Evolutionary conservation across 2,329 filamentous ascomycete species (phyloP).

Genomic region (Trichoderma simmonsii): DNA sequence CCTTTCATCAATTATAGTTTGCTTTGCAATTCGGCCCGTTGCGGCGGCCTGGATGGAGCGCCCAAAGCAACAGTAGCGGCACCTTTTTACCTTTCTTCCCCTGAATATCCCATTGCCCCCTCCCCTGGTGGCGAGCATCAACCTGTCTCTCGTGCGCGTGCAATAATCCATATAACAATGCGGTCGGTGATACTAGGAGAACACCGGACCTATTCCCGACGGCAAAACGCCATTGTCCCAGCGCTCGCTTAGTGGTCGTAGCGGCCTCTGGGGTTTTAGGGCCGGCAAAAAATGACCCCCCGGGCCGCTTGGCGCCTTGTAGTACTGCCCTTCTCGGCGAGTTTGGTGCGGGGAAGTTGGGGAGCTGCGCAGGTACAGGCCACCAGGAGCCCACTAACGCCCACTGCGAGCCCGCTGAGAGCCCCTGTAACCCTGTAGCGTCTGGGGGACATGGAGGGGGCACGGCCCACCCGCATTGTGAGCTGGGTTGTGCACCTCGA

Average conservation of each 20-base stretch:
- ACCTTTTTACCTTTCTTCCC: not conserved
- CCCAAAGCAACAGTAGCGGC: not conserved
- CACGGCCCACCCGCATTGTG: not conserved
- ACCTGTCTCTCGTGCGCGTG: not conserved
- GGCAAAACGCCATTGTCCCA: not conserved
- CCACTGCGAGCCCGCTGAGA: not conserved
- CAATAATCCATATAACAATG: not conserved
- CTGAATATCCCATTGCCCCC: not conserved
- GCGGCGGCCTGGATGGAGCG: not conserved
- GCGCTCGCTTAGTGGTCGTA: not conserved
- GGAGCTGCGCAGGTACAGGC: slow-evolving; percentile 14
- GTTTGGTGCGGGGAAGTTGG: slow-evolving; percentile 6
- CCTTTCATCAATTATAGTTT: not conserved
- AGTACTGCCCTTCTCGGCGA: not conserved
- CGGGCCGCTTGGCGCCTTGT: not conserved
- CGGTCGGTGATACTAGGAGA: not conserved
- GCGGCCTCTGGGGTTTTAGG: not conserved
- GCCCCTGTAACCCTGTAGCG: not conserved
- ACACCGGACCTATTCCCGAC: not conserved
- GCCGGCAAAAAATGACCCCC: not conserved
- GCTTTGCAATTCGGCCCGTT: not conserved
- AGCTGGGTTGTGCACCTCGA: not conserved
- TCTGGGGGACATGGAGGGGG: not conserved
- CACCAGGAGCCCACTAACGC: not conserved
- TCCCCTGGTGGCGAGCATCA: not conserved